Base-by-base conservation (phyloP, 176 grass and related monocot genomes). In the Aegilops speltoides region DNA sequence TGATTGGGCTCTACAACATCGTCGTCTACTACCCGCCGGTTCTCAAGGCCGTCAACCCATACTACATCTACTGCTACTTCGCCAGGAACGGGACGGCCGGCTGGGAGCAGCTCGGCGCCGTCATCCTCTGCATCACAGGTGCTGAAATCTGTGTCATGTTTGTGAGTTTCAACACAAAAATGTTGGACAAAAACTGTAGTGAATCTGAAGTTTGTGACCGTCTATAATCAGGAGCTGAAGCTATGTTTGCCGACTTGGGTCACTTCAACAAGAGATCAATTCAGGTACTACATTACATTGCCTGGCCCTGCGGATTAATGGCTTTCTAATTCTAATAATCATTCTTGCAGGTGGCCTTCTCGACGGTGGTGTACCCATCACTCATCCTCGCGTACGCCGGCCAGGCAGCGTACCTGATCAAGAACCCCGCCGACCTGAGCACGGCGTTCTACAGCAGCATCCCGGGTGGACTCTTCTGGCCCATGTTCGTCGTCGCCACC, bases 171-270 rank as follows among this genome's bases (percentile, higher is more conserved):
- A 48, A 45, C 41, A 45, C 41, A 13, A 45, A 45, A 45, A 11
- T 43, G 10, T 43, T 12, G 41, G 10, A 43, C 41, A 12, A 41
- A 41, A 41, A 41, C 40, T 41, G 9, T 41, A 3, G 5, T 10
- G 36, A 71, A 12, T 73, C 37, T 46, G 25, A 52, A 28, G 50
- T 33, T 2, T 25, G 20, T 29, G 20, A 41, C 23, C 22, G 12
- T 19, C 54, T 64, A 19, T 23, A 19, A 88, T 79, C 85, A 95
- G 29, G 29, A 1, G 93, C 90, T 38, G 93, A 95, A 86, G 93
- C 93, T 2, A 90, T 92, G 90, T 92, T 95, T 36, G 93, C 90
- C 84, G 93, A 95, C 73, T 41, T 92, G 68, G 93, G 93, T 7
- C 93, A 90, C 85, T 95, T 95, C 79, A 95, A 76, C 90, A 92